phyloP scores from a whole-genome alignment of 352 stramenopile genomes.

The Peronospora belbahrii region DNA sequence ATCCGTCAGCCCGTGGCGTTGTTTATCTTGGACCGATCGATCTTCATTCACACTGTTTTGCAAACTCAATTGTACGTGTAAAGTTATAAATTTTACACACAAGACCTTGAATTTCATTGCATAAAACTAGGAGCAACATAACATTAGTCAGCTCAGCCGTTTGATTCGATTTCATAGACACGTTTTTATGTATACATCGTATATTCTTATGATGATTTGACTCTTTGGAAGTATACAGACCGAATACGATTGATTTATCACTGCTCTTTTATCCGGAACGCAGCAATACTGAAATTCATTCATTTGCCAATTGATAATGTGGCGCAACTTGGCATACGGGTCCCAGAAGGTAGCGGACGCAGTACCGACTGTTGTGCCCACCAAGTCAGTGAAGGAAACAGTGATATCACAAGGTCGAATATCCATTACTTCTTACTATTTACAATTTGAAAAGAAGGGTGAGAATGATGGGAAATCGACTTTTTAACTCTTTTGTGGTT shows the following conservation, averaged over 20 bases:
- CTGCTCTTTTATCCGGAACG: not conserved
- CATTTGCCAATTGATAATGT: conserved; percentile 23
- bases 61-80: too few relatives aligned
- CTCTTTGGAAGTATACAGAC: not conserved
- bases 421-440: not conserved
- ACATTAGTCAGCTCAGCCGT: too few relatives aligned
- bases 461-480: not conserved
- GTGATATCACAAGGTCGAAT: conserved; percentile 51
- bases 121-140: too few relatives aligned
- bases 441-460: not conserved
- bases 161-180: too few relatives aligned
- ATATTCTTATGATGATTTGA: not conserved
- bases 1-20: conserved; percentile 35
- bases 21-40: conserved; percentile 9
- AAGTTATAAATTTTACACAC: too few relatives aligned
- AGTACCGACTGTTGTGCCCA: conserved; percentile 51
- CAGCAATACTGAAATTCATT: not conserved
- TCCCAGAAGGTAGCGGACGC: conserved; percentile 66
- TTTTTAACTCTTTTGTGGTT: not conserved
- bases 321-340: conserved; percentile 76
- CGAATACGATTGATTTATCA: too few relatives aligned
- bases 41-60: conserved; percentile 19
- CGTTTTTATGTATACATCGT: not conserved
- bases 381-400: conserved; percentile 43
- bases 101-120: too few relatives aligned